Base-by-base conservation (phyloP, 2,329 filamentous ascomycete species). In the Nothophoma quercina region DNA sequence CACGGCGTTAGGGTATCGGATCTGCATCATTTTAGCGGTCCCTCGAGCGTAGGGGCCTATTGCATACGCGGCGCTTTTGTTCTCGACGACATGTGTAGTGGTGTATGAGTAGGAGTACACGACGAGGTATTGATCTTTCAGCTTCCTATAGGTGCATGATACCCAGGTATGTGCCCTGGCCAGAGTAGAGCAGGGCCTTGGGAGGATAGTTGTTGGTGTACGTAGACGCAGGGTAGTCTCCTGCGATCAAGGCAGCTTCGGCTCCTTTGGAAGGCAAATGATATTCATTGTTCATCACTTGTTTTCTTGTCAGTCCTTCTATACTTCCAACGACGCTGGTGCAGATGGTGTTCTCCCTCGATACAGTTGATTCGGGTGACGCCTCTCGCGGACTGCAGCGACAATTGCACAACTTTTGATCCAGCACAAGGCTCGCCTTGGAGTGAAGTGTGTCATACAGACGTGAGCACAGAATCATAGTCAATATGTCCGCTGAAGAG, bases 101-200 rank as follows among this genome's bases (percentile, higher is more conserved):
- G 38, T 62, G 59, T 65, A 62, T 51, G 34, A 51, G 38, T 60
- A 64, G 50, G 50, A 46, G 28, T 49, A 51, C 40, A 38, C 38
- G 48, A 29, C 42, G 51, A 51, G 54, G 51, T 53, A 55, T 64
- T 44, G 44, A 56, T 51, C 26, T 58, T 50, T 55, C 32, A 22
- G 51, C 54, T 47, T 57, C 51, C 58, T 51, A 55, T 39, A 51
- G 48, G 55, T 67, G 63, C 63, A 65, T 64, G 65, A 70, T 73
- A 72, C 63, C 69, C 64, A 39, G 53, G 55, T 45, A 30, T 44
- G 26, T 28, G 49, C 38, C 41, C 51, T 54, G 55, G 58, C 60
- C 35, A 39, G 38, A 41, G 25, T 39, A 26, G 38, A 36, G 10
- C 43, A 48, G 33, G 43, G 32, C 26, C 39, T 48, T 32, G 18